phyloP scores from a whole-genome alignment of 164 flowering plant genomes.

The Magnolia kwangsiensis region DNA sequence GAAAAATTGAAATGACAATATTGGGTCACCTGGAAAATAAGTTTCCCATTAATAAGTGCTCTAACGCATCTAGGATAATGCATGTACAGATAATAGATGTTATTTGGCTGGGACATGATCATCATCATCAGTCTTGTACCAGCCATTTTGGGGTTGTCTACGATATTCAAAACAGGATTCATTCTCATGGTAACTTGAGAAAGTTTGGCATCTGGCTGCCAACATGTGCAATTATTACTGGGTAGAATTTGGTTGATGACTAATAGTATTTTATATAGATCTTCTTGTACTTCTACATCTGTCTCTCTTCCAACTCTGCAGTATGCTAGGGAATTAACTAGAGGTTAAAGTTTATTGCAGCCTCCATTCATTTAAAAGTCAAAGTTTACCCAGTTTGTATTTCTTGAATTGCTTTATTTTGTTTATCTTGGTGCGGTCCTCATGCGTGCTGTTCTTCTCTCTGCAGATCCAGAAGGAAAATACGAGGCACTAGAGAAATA shows the following conservation, averaged over 20 bases:
- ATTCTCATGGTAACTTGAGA: background rate
- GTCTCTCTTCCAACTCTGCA: background rate
- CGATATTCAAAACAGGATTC: background rate
- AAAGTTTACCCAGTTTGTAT: background rate
- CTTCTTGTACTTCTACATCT: background rate
- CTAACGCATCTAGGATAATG: background rate
- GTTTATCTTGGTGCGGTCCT: background rate
- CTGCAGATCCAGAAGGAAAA: slow-evolving; percentile 90
- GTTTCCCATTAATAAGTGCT: background rate
- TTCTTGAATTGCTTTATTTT: background rate
- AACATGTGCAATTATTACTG: background rate
- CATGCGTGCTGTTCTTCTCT: background rate
- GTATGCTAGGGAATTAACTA: background rate
- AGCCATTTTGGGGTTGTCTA: background rate
- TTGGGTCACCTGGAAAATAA: background rate
- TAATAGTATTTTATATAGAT: too few species aligned
- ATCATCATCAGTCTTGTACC: background rate
- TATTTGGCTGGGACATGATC: background rate
- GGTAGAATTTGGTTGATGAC: background rate
- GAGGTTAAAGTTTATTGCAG: background rate
- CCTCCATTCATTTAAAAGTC: background rate
- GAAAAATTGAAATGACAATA: background rate
- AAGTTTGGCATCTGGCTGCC: background rate
- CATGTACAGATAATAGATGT: background rate
- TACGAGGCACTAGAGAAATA: slow-evolving; percentile 87